phyloP scores from a whole-genome alignment of 1,139 yeast species.

The Meyerozyma elateridarum region DNA sequence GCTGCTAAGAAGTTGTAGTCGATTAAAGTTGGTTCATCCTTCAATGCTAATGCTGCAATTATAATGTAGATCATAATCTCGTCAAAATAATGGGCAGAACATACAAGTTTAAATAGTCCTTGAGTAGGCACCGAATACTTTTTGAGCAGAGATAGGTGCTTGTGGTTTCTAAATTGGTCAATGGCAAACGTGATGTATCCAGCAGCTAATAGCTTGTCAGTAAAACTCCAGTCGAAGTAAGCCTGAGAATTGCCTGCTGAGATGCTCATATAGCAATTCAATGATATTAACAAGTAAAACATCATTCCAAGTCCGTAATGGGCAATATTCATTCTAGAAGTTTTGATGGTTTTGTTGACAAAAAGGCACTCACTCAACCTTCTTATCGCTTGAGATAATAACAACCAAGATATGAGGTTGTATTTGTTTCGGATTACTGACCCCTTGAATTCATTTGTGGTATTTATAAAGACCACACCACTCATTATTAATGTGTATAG shows the following conservation, averaged over 20 bases:
- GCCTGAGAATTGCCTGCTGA: conserved; percentile 1
- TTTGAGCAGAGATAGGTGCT: conserved; percentile 49
- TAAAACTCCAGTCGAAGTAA: not conserved
- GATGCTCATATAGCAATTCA: conserved; percentile 17
- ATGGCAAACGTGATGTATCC: conserved; percentile 42
- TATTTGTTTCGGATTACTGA: conserved; percentile 13
- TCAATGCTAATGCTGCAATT: conserved; percentile 19
- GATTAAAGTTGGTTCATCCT: conserved; percentile 9
- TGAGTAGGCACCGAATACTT: conserved; percentile 65
- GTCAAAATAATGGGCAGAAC: conserved; percentile 80
- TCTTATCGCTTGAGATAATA: conserved; percentile 55
- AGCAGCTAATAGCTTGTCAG: conserved; percentile 11
- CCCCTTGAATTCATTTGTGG: too few species aligned
- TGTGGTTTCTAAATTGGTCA: conserved; percentile 59
- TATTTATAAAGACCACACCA: too few species aligned
- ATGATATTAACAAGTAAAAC: conserved; percentile 48
- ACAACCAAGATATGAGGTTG: conserved; percentile 14
- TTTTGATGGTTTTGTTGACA: conserved; percentile 43
- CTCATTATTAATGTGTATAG: too few species aligned
- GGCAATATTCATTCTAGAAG: conserved; percentile 62
- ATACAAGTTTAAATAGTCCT: conserved; percentile 46
- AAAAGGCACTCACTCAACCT: conserved; percentile 57
- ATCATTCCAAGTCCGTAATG: conserved; percentile 74
- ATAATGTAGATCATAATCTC: conserved; percentile 63
- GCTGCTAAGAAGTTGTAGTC: conserved; percentile 18